Base-by-base conservation (phyloP, 768 basidiomycete species). In the Termitomyces sp. region DNA sequence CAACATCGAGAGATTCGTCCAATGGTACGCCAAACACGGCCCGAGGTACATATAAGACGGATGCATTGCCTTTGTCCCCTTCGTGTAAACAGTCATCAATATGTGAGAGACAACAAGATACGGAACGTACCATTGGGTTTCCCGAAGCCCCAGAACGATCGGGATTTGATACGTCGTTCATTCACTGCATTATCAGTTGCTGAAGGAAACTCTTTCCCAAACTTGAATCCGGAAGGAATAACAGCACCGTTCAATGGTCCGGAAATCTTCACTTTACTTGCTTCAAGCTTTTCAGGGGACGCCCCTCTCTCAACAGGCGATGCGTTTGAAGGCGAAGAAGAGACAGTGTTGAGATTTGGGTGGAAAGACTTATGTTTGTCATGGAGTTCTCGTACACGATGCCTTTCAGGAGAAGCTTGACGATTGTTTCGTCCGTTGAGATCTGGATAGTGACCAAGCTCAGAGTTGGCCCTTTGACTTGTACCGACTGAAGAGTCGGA, bases 131-230 rank as follows among this genome's bases (percentile, higher is more conserved):
- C 81, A 61, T 80, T 78, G 30, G 81, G 81, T 68, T 84, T 82
- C 30, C 91, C 89, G 69, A 96, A 97, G 68, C 86, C 87, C 93
- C 95, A 97, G 77, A 98, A 97, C 7, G 87, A 87, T 50, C 92
- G 84, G 59, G 92, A 94, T 75, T 95, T 95, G 22, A 91, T 89
- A 58, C 93, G 82, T 70, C 95, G 81, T 60, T 95, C 93, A 59
- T 69, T 85, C 50, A 71, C 66, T 41, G 70, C 65, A 22, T 70
- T 58, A 48, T 76, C 68, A 39, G 75, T 65, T 42, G 81, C 68
- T 16, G 79, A 69, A 48, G 80, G 71, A 3, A 70, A 61, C 54
- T 89, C 91, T 72, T 93, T 94, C 49, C 82, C 93, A 68, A 95
- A 98, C 73, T 95, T 95, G 80, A 88, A 93, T 0, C 93, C 93